A percentile compares a stretch with the other conserved stretches of the same genome.
phyloP scores from a whole-genome alignment of 768 basidiomycete genomes.

The Hypholoma sublateritium region DNA sequence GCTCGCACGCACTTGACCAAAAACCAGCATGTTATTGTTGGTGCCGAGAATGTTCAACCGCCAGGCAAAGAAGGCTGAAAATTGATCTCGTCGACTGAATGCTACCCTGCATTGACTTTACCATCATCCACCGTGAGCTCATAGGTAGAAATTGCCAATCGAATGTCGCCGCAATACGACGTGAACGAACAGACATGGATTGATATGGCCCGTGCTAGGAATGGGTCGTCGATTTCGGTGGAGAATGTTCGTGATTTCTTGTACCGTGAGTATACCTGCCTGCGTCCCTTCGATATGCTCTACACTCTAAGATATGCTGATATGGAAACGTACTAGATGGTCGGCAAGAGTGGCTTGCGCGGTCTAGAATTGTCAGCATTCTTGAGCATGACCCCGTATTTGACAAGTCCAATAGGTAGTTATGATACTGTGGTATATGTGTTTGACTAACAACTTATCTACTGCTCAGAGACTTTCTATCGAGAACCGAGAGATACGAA shows the following conservation, averaged over 20 bases:
- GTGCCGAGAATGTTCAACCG: background rate
- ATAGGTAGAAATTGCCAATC: background rate
- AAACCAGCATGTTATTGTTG: background rate
- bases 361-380: slow-evolving; percentile 40
- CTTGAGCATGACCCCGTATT: slow-evolving; percentile 58
- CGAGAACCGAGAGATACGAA: slow-evolving; percentile 55
- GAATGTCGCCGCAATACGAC: slow-evolving; percentile 24
- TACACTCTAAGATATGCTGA: no score
- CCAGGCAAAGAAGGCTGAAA: background rate
- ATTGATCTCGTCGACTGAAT: background rate
- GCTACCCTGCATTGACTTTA: background rate
- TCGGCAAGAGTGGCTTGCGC: slow-evolving; percentile 47
- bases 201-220: slow-evolving; percentile 54
- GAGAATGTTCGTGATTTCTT: slow-evolving; percentile 46
- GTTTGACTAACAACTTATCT: background rate
- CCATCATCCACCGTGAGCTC: background rate
- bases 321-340: slow-evolving; percentile 39
- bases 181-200: slow-evolving; percentile 44
- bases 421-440: background rate
- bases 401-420: slow-evolving; percentile 55
- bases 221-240: slow-evolving; percentile 41
- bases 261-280: slow-evolving; percentile 39
- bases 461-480: slow-evolving; percentile 51
- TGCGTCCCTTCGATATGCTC: no score
- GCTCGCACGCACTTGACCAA: background rate